phyloP scores from a whole-genome alignment of 176 grass and related monocot species.

The bread wheat (Triticum aestivum) region IWGSC_CS_RefSeq_v2.1 NC_057802.1:473711806-473712305 shows the following conservation, averaged over 20 bases:
- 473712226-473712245: conserved; percentile 40
- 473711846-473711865: conserved; percentile 91
- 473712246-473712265: background rate
- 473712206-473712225: conserved; percentile 31
- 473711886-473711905: conserved; percentile 99
- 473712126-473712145: conserved; percentile 18
- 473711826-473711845: conserved; percentile 88
- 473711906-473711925: conserved; percentile 96
- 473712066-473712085: background rate
- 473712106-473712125: background rate
- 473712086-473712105: background rate
- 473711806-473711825: conserved; percentile 81
- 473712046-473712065: conserved; percentile 26
- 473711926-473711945: conserved; percentile 96
- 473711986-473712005: background rate
- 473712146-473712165: background rate
- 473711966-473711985: background rate
- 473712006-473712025: background rate
- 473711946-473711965: conserved; percentile 81
- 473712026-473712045: background rate
- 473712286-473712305: conserved; percentile 25
- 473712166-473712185: conserved; percentile 18
- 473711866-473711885: conserved; percentile 96
- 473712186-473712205: background rate
- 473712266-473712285: too few species aligned